Percentiles rank a stretch among this genome's conserved stretches.
phyloP scores from a whole-genome alignment of 768 basidiomycete genomes.

The Pisolithus orientalis region DNA sequence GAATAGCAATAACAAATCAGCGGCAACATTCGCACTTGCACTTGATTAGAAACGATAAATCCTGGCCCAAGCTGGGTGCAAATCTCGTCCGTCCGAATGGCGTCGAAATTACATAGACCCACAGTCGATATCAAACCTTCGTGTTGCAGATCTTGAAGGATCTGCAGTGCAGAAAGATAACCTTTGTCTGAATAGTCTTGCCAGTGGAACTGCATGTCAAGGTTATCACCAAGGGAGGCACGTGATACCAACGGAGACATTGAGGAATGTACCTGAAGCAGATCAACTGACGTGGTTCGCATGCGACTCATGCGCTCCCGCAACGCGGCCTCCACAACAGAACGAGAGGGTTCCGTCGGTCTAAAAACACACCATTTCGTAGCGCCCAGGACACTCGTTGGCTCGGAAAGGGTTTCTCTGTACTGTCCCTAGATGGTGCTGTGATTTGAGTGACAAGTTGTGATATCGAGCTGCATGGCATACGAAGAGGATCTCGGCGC shows the following conservation, averaged over 20 bases:
- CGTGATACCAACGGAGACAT: neutral
- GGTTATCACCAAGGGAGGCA: neutral
- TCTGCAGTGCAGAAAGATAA: conserved; percentile 42
- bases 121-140: conserved; percentile 58
- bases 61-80: conserved; percentile 69
- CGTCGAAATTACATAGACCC: conserved; percentile 80
- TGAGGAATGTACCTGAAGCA: conserved; percentile 53
- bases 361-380: conserved; percentile 88
- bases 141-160: conserved; percentile 52
- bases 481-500: conserved; percentile 77
- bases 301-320: conserved; percentile 68
- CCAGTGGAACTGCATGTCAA: conserved; percentile 65
- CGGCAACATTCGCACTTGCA: conserved; percentile 45
- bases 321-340: conserved; percentile 55
- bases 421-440: conserved; percentile 57
- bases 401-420: conserved; percentile 37
- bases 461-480: conserved; percentile 16
- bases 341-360: conserved; percentile 41
- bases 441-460: neutral
- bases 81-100: conserved; percentile 69
- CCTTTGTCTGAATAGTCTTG: conserved; percentile 53
- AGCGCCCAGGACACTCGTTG: conserved; percentile 52
- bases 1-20: neutral
- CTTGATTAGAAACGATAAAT: conserved; percentile 74
- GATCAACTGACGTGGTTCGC: conserved; percentile 52